Evolutionary conservation across 1,284 basidiomycete genomes (phyloP), one percentile per base, ranked within the genome.

Genomic region (Lentinus polychrous): DNA sequence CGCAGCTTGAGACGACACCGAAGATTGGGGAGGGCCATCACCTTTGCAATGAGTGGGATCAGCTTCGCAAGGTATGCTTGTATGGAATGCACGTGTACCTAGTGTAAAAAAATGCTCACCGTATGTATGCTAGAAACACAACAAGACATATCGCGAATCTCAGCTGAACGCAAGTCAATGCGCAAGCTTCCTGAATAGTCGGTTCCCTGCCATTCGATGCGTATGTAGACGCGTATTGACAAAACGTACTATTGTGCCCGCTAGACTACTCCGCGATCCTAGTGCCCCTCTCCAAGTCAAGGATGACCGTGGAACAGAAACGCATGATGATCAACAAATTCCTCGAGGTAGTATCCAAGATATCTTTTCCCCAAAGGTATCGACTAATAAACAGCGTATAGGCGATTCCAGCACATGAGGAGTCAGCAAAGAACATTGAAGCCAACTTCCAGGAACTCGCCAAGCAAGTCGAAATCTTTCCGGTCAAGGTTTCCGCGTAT

Each of bases 241-340:
- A 17, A 7, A 14, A 33, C 37, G 18, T n/a, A 10, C 14, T 11
- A 24, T 20, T n/a, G n/a, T n/a, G n/a, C 17, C n/a, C 4, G 20
- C 10, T 45, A 63, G 63, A 61, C 31, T 65, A 60, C 46, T 57
- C 53, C 15, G 57, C 57, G 22, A 56, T 63, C 1, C 43, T 65
- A 14, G 53, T 62, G 5, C 63, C 63, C 3, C 48, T 63, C 15
- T 59, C 63, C 1, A 54, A 54, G 35, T 60, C 60, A n/a, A 10
- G 23, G 8, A 55, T 65, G 44, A 51, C 55, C 7, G 8, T 55
- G 2, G 48, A 49, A 18, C 58, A 63, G 55, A 65, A 63, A 60
- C 54, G 49, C 23, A 35, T 61, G n/a, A 63, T 63, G 63, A 60
- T 65, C 42, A 57, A 56, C 44, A 63, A 62, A 44, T 65, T 65